phyloP scores from a whole-genome alignment of 352 stramenopile species.

The Globisporangium cylindrosporum region DNA sequence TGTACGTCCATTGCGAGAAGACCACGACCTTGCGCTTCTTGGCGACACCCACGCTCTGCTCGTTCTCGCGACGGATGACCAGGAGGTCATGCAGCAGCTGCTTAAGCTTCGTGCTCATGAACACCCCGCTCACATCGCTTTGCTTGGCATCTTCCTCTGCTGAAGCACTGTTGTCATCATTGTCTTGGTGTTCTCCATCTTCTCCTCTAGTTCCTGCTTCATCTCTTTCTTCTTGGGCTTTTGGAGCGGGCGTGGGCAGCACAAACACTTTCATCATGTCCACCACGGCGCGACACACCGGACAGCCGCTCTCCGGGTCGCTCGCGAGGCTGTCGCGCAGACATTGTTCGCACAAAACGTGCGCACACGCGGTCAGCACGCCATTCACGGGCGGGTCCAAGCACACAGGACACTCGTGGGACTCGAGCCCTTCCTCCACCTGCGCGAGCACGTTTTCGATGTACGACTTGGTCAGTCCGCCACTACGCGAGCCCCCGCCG shows the following conservation, averaged over 20 bases:
- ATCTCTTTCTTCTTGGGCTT: conserved; percentile 7
- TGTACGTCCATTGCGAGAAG: conserved; percentile 90
- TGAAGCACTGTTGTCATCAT: background rate
- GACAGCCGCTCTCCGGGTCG: conserved; percentile 65
- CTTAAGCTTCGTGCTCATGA: conserved; percentile 68
- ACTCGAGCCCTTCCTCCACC: conserved; percentile 73
- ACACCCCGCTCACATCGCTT: conserved; percentile 28
- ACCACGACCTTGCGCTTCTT: conserved; percentile 82
- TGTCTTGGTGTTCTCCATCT: background rate
- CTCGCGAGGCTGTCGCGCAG: conserved; percentile 55
- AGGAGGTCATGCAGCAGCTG: conserved; percentile 67
- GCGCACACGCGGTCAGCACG: conserved; percentile 83
- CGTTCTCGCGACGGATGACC: conserved; percentile 54
- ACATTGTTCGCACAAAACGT: conserved; percentile 83
- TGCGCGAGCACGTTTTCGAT: conserved; percentile 58
- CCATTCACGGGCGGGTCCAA: conserved; percentile 62
- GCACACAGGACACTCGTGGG: conserved; percentile 85
- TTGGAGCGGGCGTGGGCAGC: conserved; percentile 26
- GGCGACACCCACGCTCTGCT: conserved; percentile 11
- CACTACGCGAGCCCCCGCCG: background rate
- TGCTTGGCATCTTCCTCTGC: background rate
- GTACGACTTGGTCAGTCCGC: background rate
- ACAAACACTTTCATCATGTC: conserved; percentile 60
- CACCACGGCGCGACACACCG: conserved; percentile 70
- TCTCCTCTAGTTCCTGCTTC: background rate